Percentiles rank a stretch among this genome's conserved stretches.
These are phyloP conservation scores for Helianthus tuberosus DNA, from an alignment of 129 eudicot genomes.

Conservation along the genomic window DNA sequence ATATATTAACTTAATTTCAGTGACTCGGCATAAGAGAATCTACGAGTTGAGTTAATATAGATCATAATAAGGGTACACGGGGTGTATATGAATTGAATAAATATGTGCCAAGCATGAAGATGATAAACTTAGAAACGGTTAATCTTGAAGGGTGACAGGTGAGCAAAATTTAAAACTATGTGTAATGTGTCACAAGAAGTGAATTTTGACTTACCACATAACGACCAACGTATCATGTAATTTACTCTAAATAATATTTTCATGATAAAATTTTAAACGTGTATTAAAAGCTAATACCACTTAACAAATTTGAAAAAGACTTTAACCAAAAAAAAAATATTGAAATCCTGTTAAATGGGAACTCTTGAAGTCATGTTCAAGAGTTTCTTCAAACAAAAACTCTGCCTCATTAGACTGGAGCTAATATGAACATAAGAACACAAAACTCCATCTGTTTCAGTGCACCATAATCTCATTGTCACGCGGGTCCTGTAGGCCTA, in stretches of 20 bases:
- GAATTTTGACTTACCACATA: no score
- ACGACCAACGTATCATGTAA: no score
- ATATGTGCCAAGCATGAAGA: no score
- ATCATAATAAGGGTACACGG: no score
- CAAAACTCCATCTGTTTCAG: constrained; percentile 86
- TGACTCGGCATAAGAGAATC: no score
- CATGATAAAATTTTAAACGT: neutral
- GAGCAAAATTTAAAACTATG: no score
- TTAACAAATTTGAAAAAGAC: neutral
- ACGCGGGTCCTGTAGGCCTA: constrained; percentile 64
- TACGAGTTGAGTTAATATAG: no score
- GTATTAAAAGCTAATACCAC: neutral
- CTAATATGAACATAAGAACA: constrained; percentile 80
- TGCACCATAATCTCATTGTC: constrained; percentile 86
- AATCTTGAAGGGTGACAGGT: no score
- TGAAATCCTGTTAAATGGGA: neutral
- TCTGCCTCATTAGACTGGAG: constrained; percentile 68
- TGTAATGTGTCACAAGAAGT: no score
- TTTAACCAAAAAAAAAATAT: neutral
- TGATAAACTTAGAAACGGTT: no score
- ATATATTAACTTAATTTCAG: no score
- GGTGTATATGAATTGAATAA: no score
- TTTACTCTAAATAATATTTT: neutral
- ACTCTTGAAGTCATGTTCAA: constrained; percentile 39
- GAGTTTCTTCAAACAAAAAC: constrained; percentile 67